Base-by-base conservation (phyloP, 257 asterid genomes). In the Rhazya stricta region DNA sequence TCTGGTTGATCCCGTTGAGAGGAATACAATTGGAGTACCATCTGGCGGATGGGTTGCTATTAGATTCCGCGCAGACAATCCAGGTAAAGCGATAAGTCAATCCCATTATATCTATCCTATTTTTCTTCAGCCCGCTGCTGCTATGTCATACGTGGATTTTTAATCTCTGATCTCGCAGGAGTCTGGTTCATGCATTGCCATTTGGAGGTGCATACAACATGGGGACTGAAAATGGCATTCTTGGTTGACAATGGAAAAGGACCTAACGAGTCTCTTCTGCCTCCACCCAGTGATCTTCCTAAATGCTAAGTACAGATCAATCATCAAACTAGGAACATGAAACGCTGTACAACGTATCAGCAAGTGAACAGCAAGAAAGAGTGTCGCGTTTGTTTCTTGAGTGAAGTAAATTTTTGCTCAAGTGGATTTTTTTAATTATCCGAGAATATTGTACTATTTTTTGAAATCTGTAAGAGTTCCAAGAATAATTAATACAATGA, bases 151-250 rank as follows among this genome's bases (percentile, higher is more conserved):
- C 5, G 7, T 9, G 3, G 7, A 29, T 19, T 19, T n/a, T 8
- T 18, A 21, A 58, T 57, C 25, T 37, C 6, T 21, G 16, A 19
- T 73, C 5, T 63, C 45, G 4, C 82, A 93, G 98, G 98, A 34
- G 92, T 91, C 32, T 93, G 98, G 98, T 91, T 93, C 60, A 86
- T 93, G 98, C 98, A 93, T 83, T 93, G 98, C 80, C 97, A 93
- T 84, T 75, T 93, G 85, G 98, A 93, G 72, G 86, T 89, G 73
- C 98, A 93, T 78, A 93, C 98, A 6, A 86, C 92, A 48, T 93
- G 98, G 98, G 98, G 98, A 21, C 75, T 93, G 37, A 93, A 93
- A 76, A 93, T 93, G 98, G 96, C 98, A 1, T 93, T 93, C 82
- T 85, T 87, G 82, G 97, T 93, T 63, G 98, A 93, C 77, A 87